Percentiles rank a stretch among this genome's conserved stretches.
Evolutionary conservation across 2,329 filamentous ascomycete genomes (phyloP).

Genomic region (Helminthosporium solani): DNA sequence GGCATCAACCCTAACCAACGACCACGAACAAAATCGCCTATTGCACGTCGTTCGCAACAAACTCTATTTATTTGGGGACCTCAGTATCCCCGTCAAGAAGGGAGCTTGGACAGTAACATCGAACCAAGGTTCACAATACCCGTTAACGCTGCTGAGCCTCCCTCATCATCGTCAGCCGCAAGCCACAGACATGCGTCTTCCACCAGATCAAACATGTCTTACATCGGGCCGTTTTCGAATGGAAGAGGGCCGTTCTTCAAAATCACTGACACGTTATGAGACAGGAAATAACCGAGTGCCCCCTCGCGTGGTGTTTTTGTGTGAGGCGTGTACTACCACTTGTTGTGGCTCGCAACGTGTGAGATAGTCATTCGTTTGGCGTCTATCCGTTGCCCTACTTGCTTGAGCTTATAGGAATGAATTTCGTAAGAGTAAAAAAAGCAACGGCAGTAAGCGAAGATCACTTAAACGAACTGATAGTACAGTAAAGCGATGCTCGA

Average conservation of each 20-base stretch:
- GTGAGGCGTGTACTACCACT: conserved; percentile 7
- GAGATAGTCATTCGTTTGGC: not conserved
- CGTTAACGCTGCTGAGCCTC: not conserved
- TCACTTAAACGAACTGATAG: not conserved
- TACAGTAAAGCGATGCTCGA: not conserved
- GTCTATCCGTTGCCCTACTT: too few relatives aligned
- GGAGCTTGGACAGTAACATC: not conserved
- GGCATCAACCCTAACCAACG: too few relatives aligned
- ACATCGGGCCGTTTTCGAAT: not conserved
- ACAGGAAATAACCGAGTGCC: conserved; percentile 12
- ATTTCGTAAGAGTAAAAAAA: not conserved
- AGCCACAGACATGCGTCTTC: not conserved
- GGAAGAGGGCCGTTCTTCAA: conserved; percentile 1
- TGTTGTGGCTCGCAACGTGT: conserved; percentile 10
- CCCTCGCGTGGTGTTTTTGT: conserved; percentile 1
- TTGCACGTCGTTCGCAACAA: too few relatives aligned
- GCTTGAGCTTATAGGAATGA: too few relatives aligned
- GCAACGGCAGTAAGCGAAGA: not conserved
- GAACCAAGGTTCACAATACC: not conserved
- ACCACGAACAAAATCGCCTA: too few relatives aligned
- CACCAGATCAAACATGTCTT: conserved; percentile 2
- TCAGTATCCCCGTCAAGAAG: not conserved
- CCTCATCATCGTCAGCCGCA: not conserved
- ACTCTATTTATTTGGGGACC: too few relatives aligned
- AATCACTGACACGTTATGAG: conserved; percentile 18